These are phyloP conservation scores for Tetrahymena thermophila DNA, from an alignment of 73 alveolate species.

Conservation along the genomic window DNA sequence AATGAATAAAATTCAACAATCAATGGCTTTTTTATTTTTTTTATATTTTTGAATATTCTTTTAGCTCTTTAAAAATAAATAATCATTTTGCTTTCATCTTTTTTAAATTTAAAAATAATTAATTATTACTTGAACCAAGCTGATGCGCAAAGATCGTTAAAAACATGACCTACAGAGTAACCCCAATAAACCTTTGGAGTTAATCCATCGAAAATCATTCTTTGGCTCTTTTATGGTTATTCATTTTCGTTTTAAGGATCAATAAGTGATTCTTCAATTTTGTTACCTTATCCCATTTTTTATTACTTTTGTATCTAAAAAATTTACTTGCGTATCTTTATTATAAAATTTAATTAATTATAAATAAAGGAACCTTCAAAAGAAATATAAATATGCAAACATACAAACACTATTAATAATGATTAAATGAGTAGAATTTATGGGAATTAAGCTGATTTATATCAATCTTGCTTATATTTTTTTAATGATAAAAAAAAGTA, in stretches of 20 bases:
- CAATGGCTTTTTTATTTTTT: no score
- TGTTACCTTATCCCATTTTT: background rate
- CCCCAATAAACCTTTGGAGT: conserved; percentile 44
- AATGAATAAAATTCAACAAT: background rate
- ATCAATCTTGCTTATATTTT: background rate
- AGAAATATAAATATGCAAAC: no score
- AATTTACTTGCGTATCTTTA: background rate
- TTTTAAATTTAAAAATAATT: background rate
- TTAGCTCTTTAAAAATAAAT: background rate
- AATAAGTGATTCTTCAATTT: background rate
- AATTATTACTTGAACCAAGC: conserved; percentile 45
- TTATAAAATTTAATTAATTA: no score
- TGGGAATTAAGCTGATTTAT: background rate
- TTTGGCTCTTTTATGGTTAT: background rate
- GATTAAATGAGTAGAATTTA: background rate
- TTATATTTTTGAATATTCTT: background rate
- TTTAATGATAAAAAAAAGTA: no score
- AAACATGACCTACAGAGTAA: conserved; percentile 48
- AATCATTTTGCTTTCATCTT: background rate
- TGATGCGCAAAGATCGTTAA: conserved; percentile 55
- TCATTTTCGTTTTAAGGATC: background rate
- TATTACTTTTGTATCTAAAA: no score
- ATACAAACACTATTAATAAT: no score
- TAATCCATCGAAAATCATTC: conserved; percentile 31
- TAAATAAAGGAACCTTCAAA: background rate